Evolutionary conservation across 129 eudicot genomes (phyloP).

Genomic region (carrot (Daucus carota)): DNA sequence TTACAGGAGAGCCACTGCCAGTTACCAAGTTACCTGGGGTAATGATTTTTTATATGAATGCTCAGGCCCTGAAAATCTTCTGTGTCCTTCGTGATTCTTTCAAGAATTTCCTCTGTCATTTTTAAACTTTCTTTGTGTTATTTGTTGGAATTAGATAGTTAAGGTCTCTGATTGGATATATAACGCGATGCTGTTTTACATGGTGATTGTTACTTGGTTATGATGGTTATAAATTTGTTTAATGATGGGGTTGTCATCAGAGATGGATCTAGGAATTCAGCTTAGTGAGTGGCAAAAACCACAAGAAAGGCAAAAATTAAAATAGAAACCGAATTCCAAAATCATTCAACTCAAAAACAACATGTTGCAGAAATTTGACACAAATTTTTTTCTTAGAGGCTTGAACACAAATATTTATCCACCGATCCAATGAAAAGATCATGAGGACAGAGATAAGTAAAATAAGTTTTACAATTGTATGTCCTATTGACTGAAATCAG

Average conservation of each 20-base stretch:
- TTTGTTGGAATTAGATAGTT: neutral
- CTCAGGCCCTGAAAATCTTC: neutral
- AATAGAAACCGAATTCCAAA: no score
- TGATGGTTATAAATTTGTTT: neutral
- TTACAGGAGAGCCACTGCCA: slow-evolving; percentile 97
- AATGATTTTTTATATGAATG: neutral
- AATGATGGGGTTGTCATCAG: neutral
- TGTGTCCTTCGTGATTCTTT: neutral
- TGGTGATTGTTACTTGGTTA: neutral
- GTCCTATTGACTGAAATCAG: neutral
- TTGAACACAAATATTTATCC: neutral
- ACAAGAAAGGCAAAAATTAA: neutral
- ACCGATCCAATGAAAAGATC: neutral
- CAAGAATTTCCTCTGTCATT: neutral
- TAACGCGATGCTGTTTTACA: neutral
- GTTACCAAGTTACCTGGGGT: slow-evolving; percentile 98
- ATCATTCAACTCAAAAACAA: neutral
- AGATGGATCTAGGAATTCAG: neutral
- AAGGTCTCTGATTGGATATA: neutral
- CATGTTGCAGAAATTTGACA: neutral
- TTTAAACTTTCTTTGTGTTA: neutral
- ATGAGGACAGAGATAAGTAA: no score
- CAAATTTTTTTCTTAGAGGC: neutral
- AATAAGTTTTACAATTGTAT: neutral
- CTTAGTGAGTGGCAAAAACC: neutral